Conservation (phyloP, 805 yeast species). For the Isabelozyma rhagii region DNA sequence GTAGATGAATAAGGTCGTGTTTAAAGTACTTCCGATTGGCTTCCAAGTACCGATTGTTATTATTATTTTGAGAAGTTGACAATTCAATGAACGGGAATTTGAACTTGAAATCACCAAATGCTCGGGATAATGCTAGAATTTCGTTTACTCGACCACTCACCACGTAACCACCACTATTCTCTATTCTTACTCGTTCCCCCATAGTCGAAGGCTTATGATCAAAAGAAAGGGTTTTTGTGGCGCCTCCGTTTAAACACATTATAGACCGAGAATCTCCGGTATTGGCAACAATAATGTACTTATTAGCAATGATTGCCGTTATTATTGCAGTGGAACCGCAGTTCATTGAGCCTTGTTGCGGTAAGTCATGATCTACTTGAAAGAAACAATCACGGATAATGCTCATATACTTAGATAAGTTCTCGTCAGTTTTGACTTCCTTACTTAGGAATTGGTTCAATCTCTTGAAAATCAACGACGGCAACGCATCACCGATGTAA, state of each 20-base stretch:
- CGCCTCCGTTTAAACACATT: constrained; percentile 53
- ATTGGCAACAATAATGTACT: constrained; percentile 56
- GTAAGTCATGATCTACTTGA: constrained; percentile 31
- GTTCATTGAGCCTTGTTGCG: constrained; percentile 21
- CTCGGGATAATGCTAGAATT: constrained; percentile 41
- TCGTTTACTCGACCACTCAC: constrained; percentile 39
- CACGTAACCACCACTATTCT: constrained; percentile 38
- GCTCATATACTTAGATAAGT: constrained; percentile 13
- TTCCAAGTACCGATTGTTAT: constrained; percentile 30
- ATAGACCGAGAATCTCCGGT: constrained; percentile 77
- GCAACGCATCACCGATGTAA: constrained; percentile 45
- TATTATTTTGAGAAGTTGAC: constrained; percentile 6
- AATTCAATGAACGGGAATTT: constrained; percentile 35
- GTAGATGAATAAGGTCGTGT: constrained; percentile 29
- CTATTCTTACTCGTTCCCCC: constrained; percentile 43
- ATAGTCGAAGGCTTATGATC: constrained; percentile 43
- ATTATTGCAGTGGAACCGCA: constrained; percentile 44
- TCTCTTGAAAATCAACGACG: constrained; percentile 28
- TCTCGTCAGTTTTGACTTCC: background rate
- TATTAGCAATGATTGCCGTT: constrained; percentile 24
- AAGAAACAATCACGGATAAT: constrained; percentile 33
- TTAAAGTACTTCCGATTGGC: constrained; percentile 15
- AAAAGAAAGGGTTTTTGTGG: constrained; percentile 48
- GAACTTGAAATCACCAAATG: constrained; percentile 44
- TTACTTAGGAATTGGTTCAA: constrained; percentile 11